Conservation (phyloP, 441 rosid genomes). For the Eutrema salsugineum region DNA sequence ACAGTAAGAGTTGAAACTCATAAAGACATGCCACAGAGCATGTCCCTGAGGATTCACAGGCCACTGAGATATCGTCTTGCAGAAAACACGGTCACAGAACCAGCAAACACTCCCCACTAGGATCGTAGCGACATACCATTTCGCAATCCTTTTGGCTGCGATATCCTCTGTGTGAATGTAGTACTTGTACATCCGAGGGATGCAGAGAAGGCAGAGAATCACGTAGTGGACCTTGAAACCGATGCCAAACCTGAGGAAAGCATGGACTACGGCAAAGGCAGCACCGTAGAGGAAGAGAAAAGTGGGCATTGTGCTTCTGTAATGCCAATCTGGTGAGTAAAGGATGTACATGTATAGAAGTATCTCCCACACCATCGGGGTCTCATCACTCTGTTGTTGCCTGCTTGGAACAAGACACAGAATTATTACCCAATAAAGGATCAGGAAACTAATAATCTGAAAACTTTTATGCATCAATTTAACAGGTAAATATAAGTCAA, state of each 20-base stretch:
- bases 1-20: slow-evolving; percentile 83
- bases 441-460: neutral
- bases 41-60: slow-evolving; percentile 83
- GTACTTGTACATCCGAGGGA: slow-evolving; percentile 92
- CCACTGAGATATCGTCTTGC: slow-evolving; percentile 56
- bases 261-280: slow-evolving; percentile 64
- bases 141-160: slow-evolving; percentile 66
- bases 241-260: slow-evolving; percentile 60
- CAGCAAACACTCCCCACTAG: slow-evolving; percentile 61
- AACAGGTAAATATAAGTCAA: neutral
- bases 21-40: slow-evolving; percentile 79
- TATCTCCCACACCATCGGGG: slow-evolving; percentile 97
- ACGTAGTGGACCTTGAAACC: slow-evolving; percentile 86
- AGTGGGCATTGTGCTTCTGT: slow-evolving; percentile 88
- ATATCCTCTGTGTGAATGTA: slow-evolving; percentile 73
- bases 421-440: neutral
- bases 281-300: slow-evolving; percentile 84
- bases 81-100: slow-evolving; percentile 63
- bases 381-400: slow-evolving; percentile 95
- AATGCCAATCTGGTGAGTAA: slow-evolving; percentile 98
- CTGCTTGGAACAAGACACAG: slow-evolving; percentile 31
- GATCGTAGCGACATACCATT: slow-evolving; percentile 63
- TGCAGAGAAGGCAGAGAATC: slow-evolving; percentile 77
- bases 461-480: neutral
- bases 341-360: slow-evolving; percentile 89